phyloP scores from a whole-genome alignment of 2,329 filamentous ascomycete genomes.

The Aciculosporium take region DNA sequence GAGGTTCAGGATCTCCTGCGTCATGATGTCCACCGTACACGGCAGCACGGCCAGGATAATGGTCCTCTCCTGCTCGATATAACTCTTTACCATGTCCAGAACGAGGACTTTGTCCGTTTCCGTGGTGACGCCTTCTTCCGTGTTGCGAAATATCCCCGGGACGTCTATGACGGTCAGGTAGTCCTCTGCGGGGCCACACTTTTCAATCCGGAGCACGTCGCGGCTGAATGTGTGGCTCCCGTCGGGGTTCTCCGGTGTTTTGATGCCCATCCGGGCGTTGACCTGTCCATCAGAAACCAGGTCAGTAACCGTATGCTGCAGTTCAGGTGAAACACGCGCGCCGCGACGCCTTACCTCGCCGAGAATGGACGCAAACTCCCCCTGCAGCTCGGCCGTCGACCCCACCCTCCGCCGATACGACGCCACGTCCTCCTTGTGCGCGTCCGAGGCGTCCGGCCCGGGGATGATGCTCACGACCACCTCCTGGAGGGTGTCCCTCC shows the following conservation, averaged over 20 bases:
- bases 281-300: conserved; percentile 15
- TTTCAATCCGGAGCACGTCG: conserved; percentile 27
- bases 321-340: background rate
- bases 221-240: conserved; percentile 26
- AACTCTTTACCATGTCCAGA: conserved; percentile 30
- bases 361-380: conserved; percentile 23
- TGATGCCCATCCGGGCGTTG: conserved; percentile 30
- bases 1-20: conserved; percentile 24
- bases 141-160: conserved; percentile 34
- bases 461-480: conserved; percentile 27
- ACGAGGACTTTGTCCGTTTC: conserved; percentile 31
- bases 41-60: conserved; percentile 35
- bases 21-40: conserved; percentile 25
- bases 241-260: conserved; percentile 5
- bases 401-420: background rate
- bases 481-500: conserved; percentile 17
- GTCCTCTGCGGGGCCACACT: conserved; percentile 28
- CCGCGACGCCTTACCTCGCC: conserved; percentile 18
- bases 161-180: conserved; percentile 41
- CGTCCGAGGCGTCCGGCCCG: conserved; percentile 6
- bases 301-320: background rate
- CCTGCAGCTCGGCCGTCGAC: background rate
- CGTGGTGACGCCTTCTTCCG: conserved; percentile 23
- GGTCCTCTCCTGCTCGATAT: conserved; percentile 31
- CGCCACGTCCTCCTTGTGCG: conserved; percentile 4